phyloP scores from a whole-genome alignment of 176 grass and related monocot genomes.

The Alloteropsis semialata region DNA sequence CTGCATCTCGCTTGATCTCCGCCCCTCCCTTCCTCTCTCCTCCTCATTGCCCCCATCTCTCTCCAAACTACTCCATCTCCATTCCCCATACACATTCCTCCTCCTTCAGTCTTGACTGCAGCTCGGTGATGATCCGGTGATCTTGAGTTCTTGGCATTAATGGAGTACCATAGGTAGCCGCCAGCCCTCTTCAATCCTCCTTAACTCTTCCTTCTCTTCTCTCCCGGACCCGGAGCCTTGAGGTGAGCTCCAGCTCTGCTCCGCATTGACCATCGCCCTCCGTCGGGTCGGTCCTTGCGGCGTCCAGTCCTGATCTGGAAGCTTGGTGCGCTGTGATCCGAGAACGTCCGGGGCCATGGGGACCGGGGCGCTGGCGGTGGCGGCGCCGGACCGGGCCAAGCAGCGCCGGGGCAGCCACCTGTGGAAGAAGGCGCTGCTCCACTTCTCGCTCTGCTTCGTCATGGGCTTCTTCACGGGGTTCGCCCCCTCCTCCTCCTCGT shows the following conservation, averaged over 20 bases:
- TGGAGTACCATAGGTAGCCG: background rate
- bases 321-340: conserved; percentile 16
- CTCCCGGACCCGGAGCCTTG: too few relatives aligned
- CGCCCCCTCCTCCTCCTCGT: conserved; percentile 56
- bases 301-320: conserved; percentile 8
- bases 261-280: background rate
- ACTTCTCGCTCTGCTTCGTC: conserved; percentile 98
- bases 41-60: background rate
- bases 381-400: conserved; percentile 45
- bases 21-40: background rate
- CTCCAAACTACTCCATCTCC: background rate
- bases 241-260: background rate
- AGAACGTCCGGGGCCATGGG: conserved; percentile 22
- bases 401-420: conserved; percentile 56
- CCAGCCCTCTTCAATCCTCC: background rate
- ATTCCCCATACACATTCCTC: conserved; percentile 1
- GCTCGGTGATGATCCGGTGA: background rate
- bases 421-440: conserved; percentile 92
- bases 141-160: conserved; percentile 12
- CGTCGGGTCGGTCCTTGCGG: background rate
- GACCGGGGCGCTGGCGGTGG: conserved; percentile 31
- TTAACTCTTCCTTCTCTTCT: background rate
- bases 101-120: background rate
- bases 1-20: conserved; percentile 3
- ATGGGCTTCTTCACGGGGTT: conserved; percentile 99